These are phyloP conservation scores for Simplicillium sp. DNA, from an alignment of 2,329 filamentous ascomycete species.

Conservation along the genomic window DNA sequence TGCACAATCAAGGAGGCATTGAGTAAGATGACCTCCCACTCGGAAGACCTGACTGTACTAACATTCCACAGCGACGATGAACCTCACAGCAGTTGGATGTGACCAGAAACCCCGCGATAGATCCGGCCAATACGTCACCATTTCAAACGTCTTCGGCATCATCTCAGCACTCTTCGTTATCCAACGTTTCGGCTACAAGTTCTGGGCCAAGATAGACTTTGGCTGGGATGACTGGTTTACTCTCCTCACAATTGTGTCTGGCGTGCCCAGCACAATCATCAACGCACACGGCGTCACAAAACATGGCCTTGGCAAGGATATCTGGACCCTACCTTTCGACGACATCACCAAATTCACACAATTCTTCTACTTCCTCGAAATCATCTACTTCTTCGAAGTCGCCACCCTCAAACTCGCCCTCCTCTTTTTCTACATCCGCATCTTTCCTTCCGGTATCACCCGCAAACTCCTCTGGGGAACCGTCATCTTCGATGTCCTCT, in stretches of 20 bases:
- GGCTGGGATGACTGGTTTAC: slow-evolving; percentile 8
- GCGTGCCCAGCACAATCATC: slow-evolving; percentile 20
- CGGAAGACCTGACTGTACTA: not conserved
- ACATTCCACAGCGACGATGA: not conserved
- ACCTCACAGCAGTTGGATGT: not conserved
- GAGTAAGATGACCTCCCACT: slow-evolving; percentile 6
- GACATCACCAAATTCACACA: not conserved
- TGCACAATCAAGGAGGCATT: slow-evolving; percentile 11
- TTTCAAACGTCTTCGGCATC: slow-evolving; percentile 13
- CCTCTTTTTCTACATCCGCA: slow-evolving; percentile 18
- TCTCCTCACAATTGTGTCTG: slow-evolving; percentile 2
- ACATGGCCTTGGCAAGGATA: not conserved
- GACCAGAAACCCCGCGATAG: not conserved
- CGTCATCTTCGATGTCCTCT: slow-evolving; percentile 22
- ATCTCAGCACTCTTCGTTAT: slow-evolving; percentile 29
- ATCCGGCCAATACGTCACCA: not conserved
- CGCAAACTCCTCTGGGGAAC: slow-evolving; percentile 26
- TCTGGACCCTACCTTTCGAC: not conserved
- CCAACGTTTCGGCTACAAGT: slow-evolving; percentile 28
- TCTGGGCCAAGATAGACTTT: slow-evolving; percentile 15
- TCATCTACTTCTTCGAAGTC: slow-evolving; percentile 5
- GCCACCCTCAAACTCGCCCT: slow-evolving; percentile 7
- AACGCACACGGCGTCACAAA: slow-evolving; percentile 1
- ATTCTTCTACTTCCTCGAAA: slow-evolving; percentile 7
- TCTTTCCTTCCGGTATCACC: slow-evolving; percentile 30